Conservation (phyloP, 768 basidiomycete species). For the Hemileccinum rubropunctum region DNA sequence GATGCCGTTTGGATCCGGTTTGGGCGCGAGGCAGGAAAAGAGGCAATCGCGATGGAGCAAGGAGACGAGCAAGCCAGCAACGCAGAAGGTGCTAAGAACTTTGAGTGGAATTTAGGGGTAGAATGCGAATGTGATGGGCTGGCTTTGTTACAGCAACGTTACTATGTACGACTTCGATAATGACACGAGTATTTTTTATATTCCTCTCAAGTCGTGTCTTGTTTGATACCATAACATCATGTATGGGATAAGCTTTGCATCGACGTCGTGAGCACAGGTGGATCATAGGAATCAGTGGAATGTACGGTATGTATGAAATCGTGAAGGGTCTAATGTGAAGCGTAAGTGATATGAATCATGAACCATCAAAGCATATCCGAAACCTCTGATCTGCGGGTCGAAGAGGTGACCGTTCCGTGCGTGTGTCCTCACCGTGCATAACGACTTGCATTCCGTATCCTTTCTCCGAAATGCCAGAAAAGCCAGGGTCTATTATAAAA, state of each 20-base stretch:
- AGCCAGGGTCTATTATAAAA: conserved; percentile 36
- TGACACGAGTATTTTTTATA: background rate
- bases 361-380: too few species aligned
- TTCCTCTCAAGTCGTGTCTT: background rate
- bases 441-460: conserved; percentile 49
- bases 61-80: conserved; percentile 20
- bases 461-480: conserved; percentile 45
- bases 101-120: conserved; percentile 1
- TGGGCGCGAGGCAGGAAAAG: conserved; percentile 12
- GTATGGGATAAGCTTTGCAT: too few species aligned
- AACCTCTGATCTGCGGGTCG: too few species aligned
- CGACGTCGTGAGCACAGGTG: too few species aligned
- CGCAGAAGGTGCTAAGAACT: conserved; percentile 19
- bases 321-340: too few species aligned
- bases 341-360: too few species aligned
- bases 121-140: background rate
- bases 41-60: conserved; percentile 13
- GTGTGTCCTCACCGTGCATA: conserved; percentile 28
- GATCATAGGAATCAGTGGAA: too few species aligned
- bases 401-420: too few species aligned
- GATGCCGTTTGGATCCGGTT: background rate
- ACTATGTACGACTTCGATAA: too few species aligned
- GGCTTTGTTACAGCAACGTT: too few species aligned
- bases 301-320: too few species aligned
- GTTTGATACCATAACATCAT: too few species aligned